Conservation (phyloP, 2,329 filamentous ascomycete species). For the Periconia digitata region DNA sequence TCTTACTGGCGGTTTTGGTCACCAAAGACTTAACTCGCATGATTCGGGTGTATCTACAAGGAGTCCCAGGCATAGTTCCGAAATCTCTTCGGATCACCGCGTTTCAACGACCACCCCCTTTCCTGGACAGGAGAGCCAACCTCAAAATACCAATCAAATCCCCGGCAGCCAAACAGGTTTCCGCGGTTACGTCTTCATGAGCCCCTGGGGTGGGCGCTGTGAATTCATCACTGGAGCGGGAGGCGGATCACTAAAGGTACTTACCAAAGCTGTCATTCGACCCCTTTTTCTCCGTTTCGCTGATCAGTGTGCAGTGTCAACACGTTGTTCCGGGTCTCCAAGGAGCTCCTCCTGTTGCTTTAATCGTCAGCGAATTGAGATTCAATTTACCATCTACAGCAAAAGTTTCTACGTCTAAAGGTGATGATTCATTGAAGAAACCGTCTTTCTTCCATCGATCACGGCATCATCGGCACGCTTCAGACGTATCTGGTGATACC, state of each 20-base stretch:
- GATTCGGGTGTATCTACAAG: constrained; percentile 26
- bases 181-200: constrained; percentile 71
- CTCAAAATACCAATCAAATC: constrained; percentile 38
- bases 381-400: constrained; percentile 76
- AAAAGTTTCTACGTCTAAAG: constrained; percentile 33
- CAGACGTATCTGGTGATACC: constrained; percentile 18
- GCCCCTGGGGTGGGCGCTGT: constrained; percentile 85
- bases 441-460: constrained; percentile 39
- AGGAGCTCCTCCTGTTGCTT: constrained; percentile 35
- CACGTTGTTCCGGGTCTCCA: constrained; percentile 63
- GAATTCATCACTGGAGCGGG: constrained; percentile 79
- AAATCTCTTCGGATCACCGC: constrained; percentile 16
- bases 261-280: not conserved
- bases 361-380: constrained; percentile 76
- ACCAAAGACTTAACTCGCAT: constrained; percentile 37
- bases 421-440: constrained; percentile 34
- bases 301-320: constrained; percentile 54
- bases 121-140: constrained; percentile 27
- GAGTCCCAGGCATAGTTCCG: constrained; percentile 24
- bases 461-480: constrained; percentile 29
- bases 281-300: not conserved
- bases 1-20: constrained; percentile 43
- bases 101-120: constrained; percentile 19
- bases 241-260: constrained; percentile 67
- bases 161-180: constrained; percentile 56